Conservation (phyloP, 805 yeast species). For the Yarrowia sp. region DNA sequence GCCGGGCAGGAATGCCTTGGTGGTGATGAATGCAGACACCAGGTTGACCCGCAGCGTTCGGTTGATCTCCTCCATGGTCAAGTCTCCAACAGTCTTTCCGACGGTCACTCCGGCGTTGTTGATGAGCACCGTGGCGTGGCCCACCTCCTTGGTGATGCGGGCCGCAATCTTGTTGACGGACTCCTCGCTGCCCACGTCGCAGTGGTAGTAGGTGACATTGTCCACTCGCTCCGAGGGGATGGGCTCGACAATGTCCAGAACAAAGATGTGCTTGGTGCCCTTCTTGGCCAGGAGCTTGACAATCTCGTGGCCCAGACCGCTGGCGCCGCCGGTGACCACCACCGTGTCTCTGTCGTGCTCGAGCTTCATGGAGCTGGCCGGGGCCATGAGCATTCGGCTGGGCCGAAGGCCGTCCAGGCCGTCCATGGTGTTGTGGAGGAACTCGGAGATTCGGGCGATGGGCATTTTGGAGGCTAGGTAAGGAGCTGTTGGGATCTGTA, state of each 20-base stretch:
- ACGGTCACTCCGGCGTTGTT: conserved; percentile 84
- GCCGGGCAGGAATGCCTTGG: conserved; percentile 72
- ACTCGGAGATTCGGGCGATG: conserved; percentile 15
- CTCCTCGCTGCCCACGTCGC: conserved; percentile 70
- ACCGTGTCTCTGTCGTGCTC: conserved; percentile 59
- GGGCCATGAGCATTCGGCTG: conserved; percentile 34
- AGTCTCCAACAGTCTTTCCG: conserved; percentile 63
- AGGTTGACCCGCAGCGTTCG: conserved; percentile 70
- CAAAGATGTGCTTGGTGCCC: conserved; percentile 61
- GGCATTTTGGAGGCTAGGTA: conserved; percentile 10
- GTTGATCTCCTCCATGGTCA: conserved; percentile 65
- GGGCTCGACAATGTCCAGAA: conserved; percentile 66
- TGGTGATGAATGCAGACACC: conserved; percentile 71
- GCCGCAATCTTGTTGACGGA: conserved; percentile 55
- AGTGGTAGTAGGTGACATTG: conserved; percentile 62
- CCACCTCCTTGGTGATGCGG: conserved; percentile 57
- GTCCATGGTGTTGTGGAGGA: conserved; percentile 25
- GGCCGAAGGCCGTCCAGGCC: conserved; percentile 30
- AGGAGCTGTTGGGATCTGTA: conserved; percentile 8
- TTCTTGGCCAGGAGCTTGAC: conserved; percentile 55
- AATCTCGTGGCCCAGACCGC: conserved; percentile 78
- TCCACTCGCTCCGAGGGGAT: conserved; percentile 48
- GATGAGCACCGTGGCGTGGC: conserved; percentile 69
- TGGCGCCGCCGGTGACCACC: conserved; percentile 82
- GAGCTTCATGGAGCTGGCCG: conserved; percentile 29